phyloP scores from a whole-genome alignment of 2,329 filamentous ascomycete species.

The Diaporthe caulivora region DNA sequence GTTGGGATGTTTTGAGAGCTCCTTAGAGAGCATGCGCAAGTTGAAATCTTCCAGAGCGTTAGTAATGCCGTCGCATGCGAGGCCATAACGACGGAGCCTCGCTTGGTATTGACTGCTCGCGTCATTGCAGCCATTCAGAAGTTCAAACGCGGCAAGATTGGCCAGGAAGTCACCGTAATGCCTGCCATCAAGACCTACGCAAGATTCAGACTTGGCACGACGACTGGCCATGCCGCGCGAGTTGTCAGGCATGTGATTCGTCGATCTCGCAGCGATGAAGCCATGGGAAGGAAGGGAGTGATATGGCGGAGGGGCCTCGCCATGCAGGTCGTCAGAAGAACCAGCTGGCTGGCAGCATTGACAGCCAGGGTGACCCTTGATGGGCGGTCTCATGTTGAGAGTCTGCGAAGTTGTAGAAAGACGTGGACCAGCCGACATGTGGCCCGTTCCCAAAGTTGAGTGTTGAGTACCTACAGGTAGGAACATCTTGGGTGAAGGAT shows the following conservation, averaged over 20 bases:
- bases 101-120: background rate
- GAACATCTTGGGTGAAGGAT: background rate
- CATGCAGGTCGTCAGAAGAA: background rate
- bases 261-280: background rate
- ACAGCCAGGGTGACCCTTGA: background rate
- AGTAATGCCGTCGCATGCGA: background rate
- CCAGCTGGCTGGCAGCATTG: background rate
- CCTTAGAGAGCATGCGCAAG: background rate
- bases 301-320: background rate
- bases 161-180: slow-evolving; percentile 18
- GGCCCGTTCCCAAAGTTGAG: background rate
- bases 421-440: background rate
- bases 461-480: background rate
- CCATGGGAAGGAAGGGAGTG: background rate
- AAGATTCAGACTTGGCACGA: slow-evolving; percentile 15
- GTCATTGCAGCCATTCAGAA: slow-evolving; percentile 30
- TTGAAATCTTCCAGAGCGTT: background rate
- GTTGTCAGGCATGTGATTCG: background rate
- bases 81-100: background rate
- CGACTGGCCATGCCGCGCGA: background rate
- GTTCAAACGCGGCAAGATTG: slow-evolving; percentile 37
- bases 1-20: background rate
- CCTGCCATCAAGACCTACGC: background rate
- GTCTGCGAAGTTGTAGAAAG: background rate
- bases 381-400: background rate